A percentile compares a stretch with the other conserved stretches of the same genome.
These are phyloP conservation scores for Aspergillus chevalieri DNA, from an alignment of 2,329 filamentous ascomycete species.

Conservation along the genomic window DNA sequence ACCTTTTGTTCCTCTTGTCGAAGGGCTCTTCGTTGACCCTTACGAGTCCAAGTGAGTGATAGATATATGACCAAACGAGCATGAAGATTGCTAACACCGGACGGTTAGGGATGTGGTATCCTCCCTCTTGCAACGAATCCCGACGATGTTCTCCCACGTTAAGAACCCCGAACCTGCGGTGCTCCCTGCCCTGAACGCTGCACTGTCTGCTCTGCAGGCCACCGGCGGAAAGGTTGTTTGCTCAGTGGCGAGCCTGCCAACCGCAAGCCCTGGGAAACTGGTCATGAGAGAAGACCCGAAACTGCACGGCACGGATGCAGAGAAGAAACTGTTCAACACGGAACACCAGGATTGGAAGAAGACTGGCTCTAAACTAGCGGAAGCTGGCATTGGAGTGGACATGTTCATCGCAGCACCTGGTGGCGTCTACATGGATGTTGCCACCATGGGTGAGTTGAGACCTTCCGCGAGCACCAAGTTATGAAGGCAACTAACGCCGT, in stretches of 20 bases:
- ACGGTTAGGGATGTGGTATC: conserved; percentile 63
- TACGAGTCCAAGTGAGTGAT: conserved; percentile 67
- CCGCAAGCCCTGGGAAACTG: conserved; percentile 80
- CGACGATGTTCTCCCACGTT: conserved; percentile 76
- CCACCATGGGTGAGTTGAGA: conserved; percentile 66
- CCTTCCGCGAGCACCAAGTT: neutral
- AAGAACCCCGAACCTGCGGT: conserved; percentile 90
- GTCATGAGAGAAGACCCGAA: conserved; percentile 85
- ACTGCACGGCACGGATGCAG: conserved; percentile 75
- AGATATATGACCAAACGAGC: neutral
- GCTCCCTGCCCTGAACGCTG: conserved; percentile 75
- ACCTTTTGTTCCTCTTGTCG: conserved; percentile 85
- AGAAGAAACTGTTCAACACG: conserved; percentile 85
- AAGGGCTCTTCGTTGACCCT: conserved; percentile 91
- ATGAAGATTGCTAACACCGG: neutral
- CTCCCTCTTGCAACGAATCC: conserved; percentile 76
- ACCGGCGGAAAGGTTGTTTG: conserved; percentile 92
- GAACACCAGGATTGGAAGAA: conserved; percentile 88
- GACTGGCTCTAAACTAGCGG: conserved; percentile 77
- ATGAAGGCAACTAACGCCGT: conserved; percentile 6
- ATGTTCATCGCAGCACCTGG: conserved; percentile 91
- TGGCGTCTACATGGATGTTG: conserved; percentile 86
- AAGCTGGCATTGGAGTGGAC: conserved; percentile 79
- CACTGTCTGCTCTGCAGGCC: conserved; percentile 71
- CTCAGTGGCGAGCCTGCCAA: conserved; percentile 79